These are phyloP conservation scores for Bretschneidera sinensis DNA, from an alignment of 345 rosid species.

Conservation along the genomic window DNA sequence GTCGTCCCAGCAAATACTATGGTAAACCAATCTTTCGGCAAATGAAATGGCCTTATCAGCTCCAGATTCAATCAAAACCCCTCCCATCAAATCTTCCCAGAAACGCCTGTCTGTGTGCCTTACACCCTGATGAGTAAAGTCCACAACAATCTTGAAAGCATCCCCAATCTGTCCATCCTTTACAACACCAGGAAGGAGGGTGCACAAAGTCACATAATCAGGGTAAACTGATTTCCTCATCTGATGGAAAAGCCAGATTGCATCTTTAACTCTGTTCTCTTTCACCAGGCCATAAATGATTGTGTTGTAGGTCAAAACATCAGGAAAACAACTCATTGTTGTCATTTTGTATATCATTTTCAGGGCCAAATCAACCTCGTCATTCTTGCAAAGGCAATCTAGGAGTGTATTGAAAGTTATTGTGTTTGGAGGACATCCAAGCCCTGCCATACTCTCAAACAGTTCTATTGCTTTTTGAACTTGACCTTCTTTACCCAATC, in stretches of 20 bases:
- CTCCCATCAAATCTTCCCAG: slow-evolving; percentile 75
- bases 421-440: slow-evolving; percentile 68
- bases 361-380: slow-evolving; percentile 63
- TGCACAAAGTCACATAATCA: slow-evolving; percentile 76
- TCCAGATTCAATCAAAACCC: slow-evolving; percentile 60
- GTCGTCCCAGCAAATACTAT: slow-evolving; percentile 46
- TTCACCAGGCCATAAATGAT: slow-evolving; percentile 68
- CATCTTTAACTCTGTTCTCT: slow-evolving; percentile 46
- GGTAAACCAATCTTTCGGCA: slow-evolving; percentile 53
- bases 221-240: slow-evolving; percentile 76
- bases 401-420: slow-evolving; percentile 78
- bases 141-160: slow-evolving; percentile 59
- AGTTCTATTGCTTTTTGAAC: slow-evolving; percentile 53
- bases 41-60: slow-evolving; percentile 49
- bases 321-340: slow-evolving; percentile 53
- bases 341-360: slow-evolving; percentile 63
- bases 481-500: slow-evolving; percentile 69
- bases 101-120: slow-evolving; percentile 26
- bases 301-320: slow-evolving; percentile 81
- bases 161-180: slow-evolving; percentile 51
- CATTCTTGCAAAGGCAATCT: slow-evolving; percentile 93
- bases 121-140: slow-evolving; percentile 41
- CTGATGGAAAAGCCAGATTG: slow-evolving; percentile 80
- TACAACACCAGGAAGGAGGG: slow-evolving; percentile 80
- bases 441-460: slow-evolving; percentile 50